Conservation (phyloP, 1,284 basidiomycete species). For the Cutaneotrichosporon cavernicola region DNA sequence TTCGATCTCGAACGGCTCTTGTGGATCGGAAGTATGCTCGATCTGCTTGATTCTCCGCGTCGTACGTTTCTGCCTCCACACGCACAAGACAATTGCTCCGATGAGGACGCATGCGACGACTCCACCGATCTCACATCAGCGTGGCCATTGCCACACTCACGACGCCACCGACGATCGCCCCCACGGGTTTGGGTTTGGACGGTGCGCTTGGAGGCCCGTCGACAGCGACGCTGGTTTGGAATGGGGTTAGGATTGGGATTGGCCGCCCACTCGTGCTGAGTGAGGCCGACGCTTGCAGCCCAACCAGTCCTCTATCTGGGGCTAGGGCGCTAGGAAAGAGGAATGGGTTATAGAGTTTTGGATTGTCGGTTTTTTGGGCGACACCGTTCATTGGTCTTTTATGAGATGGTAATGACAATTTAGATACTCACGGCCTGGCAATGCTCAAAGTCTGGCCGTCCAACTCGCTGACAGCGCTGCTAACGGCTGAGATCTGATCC, state of each 20-base stretch:
- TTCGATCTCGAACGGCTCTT: neutral
- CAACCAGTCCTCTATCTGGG: too few relatives aligned
- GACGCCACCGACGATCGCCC: neutral
- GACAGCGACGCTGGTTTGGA: neutral
- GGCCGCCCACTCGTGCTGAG: too few relatives aligned
- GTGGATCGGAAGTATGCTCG: neutral
- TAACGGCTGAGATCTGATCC: too few relatives aligned
- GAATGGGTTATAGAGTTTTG: too few relatives aligned
- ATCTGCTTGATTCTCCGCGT: neutral
- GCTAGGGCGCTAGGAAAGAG: too few relatives aligned
- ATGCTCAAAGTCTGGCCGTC: too few relatives aligned
- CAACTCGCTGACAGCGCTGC: too few relatives aligned
- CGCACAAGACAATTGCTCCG: neutral
- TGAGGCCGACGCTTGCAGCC: too few relatives aligned
- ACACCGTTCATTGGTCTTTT: too few relatives aligned
- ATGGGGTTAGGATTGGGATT: neutral
- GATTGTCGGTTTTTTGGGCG: too few relatives aligned
- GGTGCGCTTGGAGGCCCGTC: neutral
- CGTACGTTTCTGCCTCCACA: neutral
- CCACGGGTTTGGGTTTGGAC: neutral
- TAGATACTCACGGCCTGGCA: too few relatives aligned
- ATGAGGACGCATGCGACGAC: neutral
- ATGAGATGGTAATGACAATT: too few relatives aligned
- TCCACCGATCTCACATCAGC: constrained; percentile 3
- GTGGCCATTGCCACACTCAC: neutral